These are phyloP conservation scores for Rhodotorula sp. DNA, from an alignment of 1,284 basidiomycete species.

Conservation along the genomic window DNA sequence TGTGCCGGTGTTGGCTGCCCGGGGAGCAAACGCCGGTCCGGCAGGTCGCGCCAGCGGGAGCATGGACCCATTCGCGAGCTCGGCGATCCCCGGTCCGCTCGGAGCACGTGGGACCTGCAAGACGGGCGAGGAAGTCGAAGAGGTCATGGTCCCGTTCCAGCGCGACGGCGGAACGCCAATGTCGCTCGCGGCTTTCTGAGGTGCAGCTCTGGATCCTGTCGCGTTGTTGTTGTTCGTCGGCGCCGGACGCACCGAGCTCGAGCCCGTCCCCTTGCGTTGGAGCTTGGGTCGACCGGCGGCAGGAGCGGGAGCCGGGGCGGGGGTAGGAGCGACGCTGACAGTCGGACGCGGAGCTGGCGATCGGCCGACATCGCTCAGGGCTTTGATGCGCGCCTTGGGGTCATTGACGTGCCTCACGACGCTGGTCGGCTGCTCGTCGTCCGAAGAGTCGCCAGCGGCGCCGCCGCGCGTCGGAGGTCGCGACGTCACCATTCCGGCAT, in stretches of 20 bases:
- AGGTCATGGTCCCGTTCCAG: constrained; percentile 5
- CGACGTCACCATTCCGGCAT: constrained; percentile 5
- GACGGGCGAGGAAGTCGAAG: background rate
- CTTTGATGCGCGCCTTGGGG: constrained; percentile 31
- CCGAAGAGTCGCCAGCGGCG: constrained; percentile 11
- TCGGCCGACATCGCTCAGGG: constrained; percentile 33
- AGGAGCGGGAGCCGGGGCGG: background rate
- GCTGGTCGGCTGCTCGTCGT: constrained; percentile 36
- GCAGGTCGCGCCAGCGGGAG: constrained; percentile 3
- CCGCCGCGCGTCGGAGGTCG: background rate
- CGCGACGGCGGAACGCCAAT: constrained; percentile 18
- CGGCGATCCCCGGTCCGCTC: constrained; percentile 15
- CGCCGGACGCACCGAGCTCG: constrained; percentile 16
- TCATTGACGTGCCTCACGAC: constrained; percentile 40
- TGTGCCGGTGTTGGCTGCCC: background rate
- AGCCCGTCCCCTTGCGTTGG: constrained; percentile 20
- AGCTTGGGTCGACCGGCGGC: background rate
- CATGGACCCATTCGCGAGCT: constrained; percentile 1
- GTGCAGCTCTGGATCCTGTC: constrained; percentile 14
- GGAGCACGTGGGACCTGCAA: constrained; percentile 12
- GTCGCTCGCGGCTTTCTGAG: constrained; percentile 36
- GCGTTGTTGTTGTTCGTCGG: background rate
- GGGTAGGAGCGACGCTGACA: background rate
- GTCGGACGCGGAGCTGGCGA: background rate
- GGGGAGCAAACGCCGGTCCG: constrained; percentile 2